A percentile compares a stretch with the other conserved stretches of the same genome.
Evolutionary conservation across 2,329 filamentous ascomycete species (phyloP).

Genomic region (Pseudogymnoascus sp.): DNA sequence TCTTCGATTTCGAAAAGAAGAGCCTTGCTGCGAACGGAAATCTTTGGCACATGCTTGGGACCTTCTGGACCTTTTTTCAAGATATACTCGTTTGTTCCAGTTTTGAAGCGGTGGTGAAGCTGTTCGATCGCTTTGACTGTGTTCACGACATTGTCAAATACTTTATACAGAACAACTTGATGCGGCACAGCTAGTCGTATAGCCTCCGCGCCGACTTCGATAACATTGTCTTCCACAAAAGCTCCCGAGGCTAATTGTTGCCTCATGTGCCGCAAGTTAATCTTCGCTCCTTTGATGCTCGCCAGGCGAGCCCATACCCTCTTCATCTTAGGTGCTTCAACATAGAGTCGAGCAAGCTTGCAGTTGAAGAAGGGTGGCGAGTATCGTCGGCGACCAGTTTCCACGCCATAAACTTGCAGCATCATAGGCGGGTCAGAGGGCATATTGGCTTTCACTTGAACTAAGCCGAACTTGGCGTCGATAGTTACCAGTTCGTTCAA

Average conservation of each 20-base stretch:
- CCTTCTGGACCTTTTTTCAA: conserved; percentile 77
- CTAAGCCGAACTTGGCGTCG: conserved; percentile 70
- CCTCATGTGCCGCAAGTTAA: conserved; percentile 73
- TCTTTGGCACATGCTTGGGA: conserved; percentile 77
- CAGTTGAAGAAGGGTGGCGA: conserved; percentile 72
- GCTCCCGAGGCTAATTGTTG: conserved; percentile 54
- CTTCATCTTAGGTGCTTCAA: conserved; percentile 75
- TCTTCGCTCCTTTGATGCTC: conserved; percentile 70
- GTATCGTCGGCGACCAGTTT: conserved; percentile 81
- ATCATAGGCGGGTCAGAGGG: conserved; percentile 85
- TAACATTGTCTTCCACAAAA: conserved; percentile 65
- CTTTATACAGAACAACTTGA: conserved; percentile 78
- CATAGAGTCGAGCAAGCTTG: conserved; percentile 75
- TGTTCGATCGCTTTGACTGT: conserved; percentile 80
- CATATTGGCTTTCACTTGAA: conserved; percentile 85
- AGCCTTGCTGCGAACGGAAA: conserved; percentile 74
- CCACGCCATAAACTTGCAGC: conserved; percentile 77
- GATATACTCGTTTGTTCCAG: conserved; percentile 80
- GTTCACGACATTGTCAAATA: conserved; percentile 92
- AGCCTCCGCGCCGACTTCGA: conserved; percentile 79
- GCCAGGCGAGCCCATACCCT: conserved; percentile 79
- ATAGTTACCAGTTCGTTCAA: conserved; percentile 64
- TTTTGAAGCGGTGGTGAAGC: conserved; percentile 86
- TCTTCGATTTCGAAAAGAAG: conserved; percentile 91
- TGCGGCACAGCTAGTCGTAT: conserved; percentile 84